These are phyloP conservation scores for Tricholoma bakamatsutake DNA, from an alignment of 768 basidiomycete species.

Conservation along the genomic window DNA sequence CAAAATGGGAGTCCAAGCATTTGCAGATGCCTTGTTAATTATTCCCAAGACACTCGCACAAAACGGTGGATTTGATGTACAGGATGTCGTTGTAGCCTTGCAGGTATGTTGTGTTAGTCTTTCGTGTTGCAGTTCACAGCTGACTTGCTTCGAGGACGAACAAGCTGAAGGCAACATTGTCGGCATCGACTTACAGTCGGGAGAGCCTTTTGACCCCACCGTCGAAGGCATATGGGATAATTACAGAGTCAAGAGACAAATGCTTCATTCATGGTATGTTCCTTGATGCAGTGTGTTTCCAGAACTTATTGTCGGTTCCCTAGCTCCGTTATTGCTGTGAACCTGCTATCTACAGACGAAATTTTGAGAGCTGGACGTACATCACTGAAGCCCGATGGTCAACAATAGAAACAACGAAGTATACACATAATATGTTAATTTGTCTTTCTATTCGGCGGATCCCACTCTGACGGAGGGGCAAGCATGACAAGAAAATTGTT, in stretches of 20 bases:
- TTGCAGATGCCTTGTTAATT: constrained; percentile 87
- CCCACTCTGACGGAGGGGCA: neutral
- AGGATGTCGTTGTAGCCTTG: constrained; percentile 87
- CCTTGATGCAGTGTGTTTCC: neutral
- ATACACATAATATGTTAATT: constrained; percentile 1
- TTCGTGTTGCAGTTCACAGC: neutral
- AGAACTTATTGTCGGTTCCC: constrained; percentile 15
- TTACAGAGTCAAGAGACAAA: constrained; percentile 97
- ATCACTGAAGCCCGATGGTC: constrained; percentile 78
- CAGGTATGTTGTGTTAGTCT: constrained; percentile 45
- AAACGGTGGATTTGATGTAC: constrained; percentile 97
- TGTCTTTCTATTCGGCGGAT: neutral
- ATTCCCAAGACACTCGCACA: constrained; percentile 96
- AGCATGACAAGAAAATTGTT: neutral
- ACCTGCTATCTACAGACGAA: constrained; percentile 93
- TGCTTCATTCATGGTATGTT: constrained; percentile 92
- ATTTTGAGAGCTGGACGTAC: constrained; percentile 87
- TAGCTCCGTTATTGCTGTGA: constrained; percentile 92
- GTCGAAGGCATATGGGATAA: constrained; percentile 98
- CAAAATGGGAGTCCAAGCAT: constrained; percentile 97
- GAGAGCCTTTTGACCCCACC: constrained; percentile 94
- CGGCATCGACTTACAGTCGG: constrained; percentile 87
- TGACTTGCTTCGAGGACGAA: constrained; percentile 58
- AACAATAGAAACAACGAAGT: constrained; percentile 27
- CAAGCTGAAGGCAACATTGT: constrained; percentile 90